Conservation (phyloP, 2,329 filamentous ascomycete genomes). For the Microascus cirrosus region DNA sequence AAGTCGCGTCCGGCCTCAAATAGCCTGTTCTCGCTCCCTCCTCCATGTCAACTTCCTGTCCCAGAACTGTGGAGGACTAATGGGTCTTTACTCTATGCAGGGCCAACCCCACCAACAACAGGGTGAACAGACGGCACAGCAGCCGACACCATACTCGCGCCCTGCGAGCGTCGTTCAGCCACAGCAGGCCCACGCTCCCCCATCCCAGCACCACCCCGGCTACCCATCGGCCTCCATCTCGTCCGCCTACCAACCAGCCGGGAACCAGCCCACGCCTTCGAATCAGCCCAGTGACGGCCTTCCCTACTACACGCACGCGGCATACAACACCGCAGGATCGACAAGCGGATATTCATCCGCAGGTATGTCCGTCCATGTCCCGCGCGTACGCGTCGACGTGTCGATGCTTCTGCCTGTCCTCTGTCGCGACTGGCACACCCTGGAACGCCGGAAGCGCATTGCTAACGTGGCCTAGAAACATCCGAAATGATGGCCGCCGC, state of each 20-base stretch:
- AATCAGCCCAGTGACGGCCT: slow-evolving; percentile 55
- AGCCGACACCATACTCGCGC: slow-evolving; percentile 48
- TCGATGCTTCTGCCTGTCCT: not conserved
- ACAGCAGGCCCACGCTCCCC: slow-evolving; percentile 45
- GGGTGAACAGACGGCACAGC: slow-evolving; percentile 46
- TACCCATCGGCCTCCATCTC: slow-evolving; percentile 57
- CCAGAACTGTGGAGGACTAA: slow-evolving; percentile 30
- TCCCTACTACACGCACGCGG: slow-evolving; percentile 67
- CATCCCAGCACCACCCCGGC: slow-evolving; percentile 49
- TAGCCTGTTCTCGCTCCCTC: slow-evolving; percentile 21
- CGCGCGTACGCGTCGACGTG: slow-evolving; percentile 8
- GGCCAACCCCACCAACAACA: slow-evolving; percentile 55
- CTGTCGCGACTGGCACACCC: slow-evolving; percentile 8
- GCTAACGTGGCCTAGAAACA: slow-evolving; percentile 29
- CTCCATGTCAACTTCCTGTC: slow-evolving; percentile 19
- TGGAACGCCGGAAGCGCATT: not conserved
- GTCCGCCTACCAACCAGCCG: slow-evolving; percentile 50
- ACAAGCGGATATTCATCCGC: slow-evolving; percentile 78
- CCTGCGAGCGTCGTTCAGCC: slow-evolving; percentile 64
- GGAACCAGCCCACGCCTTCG: slow-evolving; percentile 48
- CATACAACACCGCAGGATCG: slow-evolving; percentile 73
- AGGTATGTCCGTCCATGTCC: slow-evolving; percentile 45
- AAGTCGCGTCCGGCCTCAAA: slow-evolving; percentile 26
- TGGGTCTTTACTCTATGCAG: slow-evolving; percentile 54
- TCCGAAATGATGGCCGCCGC: slow-evolving; percentile 58